These are phyloP conservation scores for Lentinula aciculospora DNA, from an alignment of 768 basidiomycete genomes.

Conservation along the genomic window DNA sequence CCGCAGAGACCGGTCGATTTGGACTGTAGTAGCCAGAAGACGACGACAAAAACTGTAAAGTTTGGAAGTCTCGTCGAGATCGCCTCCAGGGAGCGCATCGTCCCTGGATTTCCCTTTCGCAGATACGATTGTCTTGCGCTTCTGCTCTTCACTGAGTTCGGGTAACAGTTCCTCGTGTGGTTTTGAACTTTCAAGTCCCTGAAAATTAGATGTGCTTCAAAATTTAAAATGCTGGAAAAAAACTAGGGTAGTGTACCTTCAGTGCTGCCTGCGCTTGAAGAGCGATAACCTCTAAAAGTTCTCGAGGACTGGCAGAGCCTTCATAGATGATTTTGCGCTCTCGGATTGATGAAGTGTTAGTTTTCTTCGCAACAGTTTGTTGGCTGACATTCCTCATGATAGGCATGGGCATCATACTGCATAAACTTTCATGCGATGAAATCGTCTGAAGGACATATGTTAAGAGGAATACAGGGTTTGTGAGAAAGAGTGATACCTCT, in stretches of 20 bases:
- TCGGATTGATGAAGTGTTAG: slow-evolving; percentile 41
- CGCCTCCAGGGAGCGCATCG: slow-evolving; percentile 22
- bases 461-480: slow-evolving; percentile 7
- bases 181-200: slow-evolving; percentile 71
- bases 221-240: neutral
- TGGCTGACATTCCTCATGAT: slow-evolving; percentile 81
- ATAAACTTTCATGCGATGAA: slow-evolving; percentile 87
- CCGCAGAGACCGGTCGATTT: slow-evolving; percentile 82
- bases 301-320: slow-evolving; percentile 86
- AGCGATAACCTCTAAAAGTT: slow-evolving; percentile 84
- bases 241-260: neutral
- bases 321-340: slow-evolving; percentile 87
- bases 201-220: slow-evolving; percentile 19
- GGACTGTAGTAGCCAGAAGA: slow-evolving; percentile 74
- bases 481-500: slow-evolving; percentile 48
- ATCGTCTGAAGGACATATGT: slow-evolving; percentile 55
- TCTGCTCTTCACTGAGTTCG: slow-evolving; percentile 85
- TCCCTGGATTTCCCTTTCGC: slow-evolving; percentile 67
- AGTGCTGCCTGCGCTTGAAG: slow-evolving; percentile 92
- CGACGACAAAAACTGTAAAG: slow-evolving; percentile 79
- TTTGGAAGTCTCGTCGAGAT: slow-evolving; percentile 72
- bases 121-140: slow-evolving; percentile 68
- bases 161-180: slow-evolving; percentile 38
- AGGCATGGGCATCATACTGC: slow-evolving; percentile 96
- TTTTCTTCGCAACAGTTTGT: slow-evolving; percentile 58